These are phyloP conservation scores for Cryptosporidium canis DNA, from an alignment of 169 alveolate species.

Conservation along the genomic window DNA sequence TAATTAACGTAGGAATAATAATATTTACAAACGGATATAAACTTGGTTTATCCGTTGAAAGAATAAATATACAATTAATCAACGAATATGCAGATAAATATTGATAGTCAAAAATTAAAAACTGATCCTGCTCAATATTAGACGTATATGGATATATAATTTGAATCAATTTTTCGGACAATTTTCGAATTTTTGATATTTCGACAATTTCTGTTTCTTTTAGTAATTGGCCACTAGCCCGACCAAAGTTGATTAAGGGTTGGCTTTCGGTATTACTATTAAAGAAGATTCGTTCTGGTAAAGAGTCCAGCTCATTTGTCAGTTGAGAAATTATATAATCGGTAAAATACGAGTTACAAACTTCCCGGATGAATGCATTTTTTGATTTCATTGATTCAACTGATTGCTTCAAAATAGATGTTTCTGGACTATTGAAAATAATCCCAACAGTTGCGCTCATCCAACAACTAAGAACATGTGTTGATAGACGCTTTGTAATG, in stretches of 20 bases:
- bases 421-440: not conserved
- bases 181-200: constrained; percentile 1
- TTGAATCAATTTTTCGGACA: not conserved
- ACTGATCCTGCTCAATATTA: not conserved
- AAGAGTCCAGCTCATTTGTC: not conserved
- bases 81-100: constrained; percentile 14
- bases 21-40: not conserved
- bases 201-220: not conserved
- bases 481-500: not conserved
- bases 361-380: not conserved
- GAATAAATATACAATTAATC: constrained; percentile 10
- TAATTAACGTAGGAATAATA: constrained; percentile 2
- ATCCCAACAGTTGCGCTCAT: not conserved
- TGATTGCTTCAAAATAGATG: not conserved
- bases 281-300: not conserved
- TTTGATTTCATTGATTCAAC: not conserved
- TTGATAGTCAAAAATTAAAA: not conserved
- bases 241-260: not conserved
- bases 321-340: not conserved
- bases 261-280: not conserved
- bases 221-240: not conserved
- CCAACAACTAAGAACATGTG: not conserved
- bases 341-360: not conserved
- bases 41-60: constrained; percentile 10
- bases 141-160: not conserved